A percentile compares a stretch with the other conserved stretches of the same genome.
phyloP scores from a whole-genome alignment of 129 eudicot species.

The Gnaphalium uliginosum region DNA sequence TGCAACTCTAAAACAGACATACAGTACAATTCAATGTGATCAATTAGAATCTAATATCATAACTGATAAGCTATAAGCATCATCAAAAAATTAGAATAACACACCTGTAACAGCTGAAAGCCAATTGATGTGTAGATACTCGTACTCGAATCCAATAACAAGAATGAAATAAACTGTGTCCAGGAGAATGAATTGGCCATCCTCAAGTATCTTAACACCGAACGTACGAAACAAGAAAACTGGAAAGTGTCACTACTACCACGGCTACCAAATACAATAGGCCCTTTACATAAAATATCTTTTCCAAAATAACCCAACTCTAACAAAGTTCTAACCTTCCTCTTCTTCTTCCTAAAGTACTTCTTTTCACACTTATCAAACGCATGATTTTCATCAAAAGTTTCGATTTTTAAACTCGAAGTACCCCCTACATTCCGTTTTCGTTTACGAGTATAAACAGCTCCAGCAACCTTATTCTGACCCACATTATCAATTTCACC shows the following conservation, averaged over 20 bases:
- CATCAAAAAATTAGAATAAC: background rate
- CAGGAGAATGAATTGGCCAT: constrained; percentile 26
- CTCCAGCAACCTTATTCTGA: constrained; percentile 20
- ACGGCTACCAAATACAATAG: constrained; percentile 24
- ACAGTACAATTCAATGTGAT: background rate
- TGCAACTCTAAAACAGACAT: background rate
- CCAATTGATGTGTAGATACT: constrained; percentile 44
- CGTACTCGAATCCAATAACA: constrained; percentile 35
- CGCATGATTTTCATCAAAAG: constrained; percentile 7
- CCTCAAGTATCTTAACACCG: constrained; percentile 49
- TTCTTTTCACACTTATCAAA: constrained; percentile 43
- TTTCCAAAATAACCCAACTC: constrained; percentile 17
- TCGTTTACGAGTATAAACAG: constrained; percentile 62
- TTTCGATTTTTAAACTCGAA: background rate
- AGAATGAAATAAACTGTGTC: constrained; percentile 43
- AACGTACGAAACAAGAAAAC: constrained; percentile 44
- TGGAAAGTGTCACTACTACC: background rate
- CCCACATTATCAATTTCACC: constrained; percentile 17
- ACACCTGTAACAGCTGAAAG: constrained; percentile 52
- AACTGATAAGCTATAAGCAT: background rate
- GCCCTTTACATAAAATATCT: constrained; percentile 15
- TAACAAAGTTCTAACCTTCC: constrained; percentile 18
- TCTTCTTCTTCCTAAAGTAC: constrained; percentile 35
- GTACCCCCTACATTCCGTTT: constrained; percentile 31
- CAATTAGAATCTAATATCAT: background rate